Conservation (phyloP, 2,329 filamentous ascomycete species). For the Didymella glomerata region DNA sequence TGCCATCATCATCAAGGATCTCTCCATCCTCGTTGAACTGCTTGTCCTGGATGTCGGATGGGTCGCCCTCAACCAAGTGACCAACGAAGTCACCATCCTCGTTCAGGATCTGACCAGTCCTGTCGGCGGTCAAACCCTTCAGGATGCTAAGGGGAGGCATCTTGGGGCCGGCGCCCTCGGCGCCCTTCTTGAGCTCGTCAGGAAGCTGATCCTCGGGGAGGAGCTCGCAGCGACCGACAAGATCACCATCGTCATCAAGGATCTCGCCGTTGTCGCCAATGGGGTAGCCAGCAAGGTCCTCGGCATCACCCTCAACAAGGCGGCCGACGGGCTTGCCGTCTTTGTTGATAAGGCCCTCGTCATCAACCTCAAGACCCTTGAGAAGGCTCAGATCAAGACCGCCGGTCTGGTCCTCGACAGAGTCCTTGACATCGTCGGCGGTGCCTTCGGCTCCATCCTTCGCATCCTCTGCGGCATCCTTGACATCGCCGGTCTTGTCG, state of each 20-base stretch:
- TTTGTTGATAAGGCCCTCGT: slow-evolving; percentile 62
- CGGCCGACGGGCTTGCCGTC: slow-evolving; percentile 60
- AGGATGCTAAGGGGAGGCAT: slow-evolving; percentile 58
- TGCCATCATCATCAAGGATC: slow-evolving; percentile 63
- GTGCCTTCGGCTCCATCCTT: slow-evolving; percentile 42
- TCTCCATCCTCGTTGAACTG: slow-evolving; percentile 63
- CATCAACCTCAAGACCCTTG: slow-evolving; percentile 62
- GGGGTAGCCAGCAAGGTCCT: slow-evolving; percentile 61
- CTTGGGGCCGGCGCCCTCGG: slow-evolving; percentile 43
- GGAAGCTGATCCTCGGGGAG: slow-evolving; percentile 53
- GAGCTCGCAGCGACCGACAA: slow-evolving; percentile 63
- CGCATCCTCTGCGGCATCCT: slow-evolving; percentile 42
- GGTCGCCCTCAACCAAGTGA: slow-evolving; percentile 58
- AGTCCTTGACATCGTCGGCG: slow-evolving; percentile 39
- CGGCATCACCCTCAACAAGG: slow-evolving; percentile 62
- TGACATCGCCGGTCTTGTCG: slow-evolving; percentile 51
- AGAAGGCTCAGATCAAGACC: slow-evolving; percentile 58
- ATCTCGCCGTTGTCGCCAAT: slow-evolving; percentile 65
- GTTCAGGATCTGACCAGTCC: slow-evolving; percentile 59
- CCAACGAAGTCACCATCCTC: slow-evolving; percentile 61
- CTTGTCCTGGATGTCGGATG: slow-evolving; percentile 57
- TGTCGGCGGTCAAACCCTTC: slow-evolving; percentile 58
- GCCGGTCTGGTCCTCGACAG: slow-evolving; percentile 39
- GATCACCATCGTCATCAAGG: slow-evolving; percentile 63
- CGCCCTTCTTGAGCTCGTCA: slow-evolving; percentile 53